Percentiles rank a stretch among this genome's conserved stretches.
Conservation (phyloP, 164 flowering plant genomes). For the Vitis riparia region DNA sequence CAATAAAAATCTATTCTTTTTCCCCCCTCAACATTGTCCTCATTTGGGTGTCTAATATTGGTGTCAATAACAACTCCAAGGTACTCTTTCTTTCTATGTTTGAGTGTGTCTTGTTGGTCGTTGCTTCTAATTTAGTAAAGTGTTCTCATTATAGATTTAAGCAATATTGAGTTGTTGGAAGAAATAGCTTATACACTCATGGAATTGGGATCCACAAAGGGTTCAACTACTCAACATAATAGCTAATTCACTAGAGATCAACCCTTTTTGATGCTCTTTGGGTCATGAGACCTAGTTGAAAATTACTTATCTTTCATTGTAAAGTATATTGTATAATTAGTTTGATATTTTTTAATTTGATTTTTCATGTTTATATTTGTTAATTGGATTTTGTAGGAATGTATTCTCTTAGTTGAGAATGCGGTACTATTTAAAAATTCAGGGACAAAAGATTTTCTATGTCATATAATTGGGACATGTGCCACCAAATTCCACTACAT, state of each 20-base stretch:
- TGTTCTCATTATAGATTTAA: constrained; percentile 27
- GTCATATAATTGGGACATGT: constrained; percentile 74
- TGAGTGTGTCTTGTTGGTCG: too few relatives aligned
- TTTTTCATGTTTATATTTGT: not conserved
- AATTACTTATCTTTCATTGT: constrained; percentile 72
- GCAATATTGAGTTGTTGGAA: constrained; percentile 46
- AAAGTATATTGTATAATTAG: constrained; percentile 52
- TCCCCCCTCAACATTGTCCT: too few relatives aligned
- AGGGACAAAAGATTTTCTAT: constrained; percentile 77
- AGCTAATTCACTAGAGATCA: constrained; percentile 33
- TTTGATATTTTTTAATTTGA: not conserved
- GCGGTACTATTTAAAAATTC: constrained; percentile 55
- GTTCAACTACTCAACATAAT: constrained; percentile 55
- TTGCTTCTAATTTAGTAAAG: too few relatives aligned
- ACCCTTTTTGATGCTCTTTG: constrained; percentile 71
- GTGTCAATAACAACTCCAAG: too few relatives aligned
- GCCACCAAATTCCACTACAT: too few relatives aligned
- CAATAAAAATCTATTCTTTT: too few relatives aligned
- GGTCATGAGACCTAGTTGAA: constrained; percentile 81
- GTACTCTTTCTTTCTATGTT: too few relatives aligned
- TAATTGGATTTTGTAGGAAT: constrained; percentile 42
- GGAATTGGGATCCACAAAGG: constrained; percentile 93
- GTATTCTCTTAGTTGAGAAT: constrained; percentile 75
- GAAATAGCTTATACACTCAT: constrained; percentile 53
- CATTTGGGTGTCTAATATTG: too few relatives aligned